Base-by-base conservation (phyloP, 805 yeast genomes). In the Maudiozyma serrabonitensis region DNA sequence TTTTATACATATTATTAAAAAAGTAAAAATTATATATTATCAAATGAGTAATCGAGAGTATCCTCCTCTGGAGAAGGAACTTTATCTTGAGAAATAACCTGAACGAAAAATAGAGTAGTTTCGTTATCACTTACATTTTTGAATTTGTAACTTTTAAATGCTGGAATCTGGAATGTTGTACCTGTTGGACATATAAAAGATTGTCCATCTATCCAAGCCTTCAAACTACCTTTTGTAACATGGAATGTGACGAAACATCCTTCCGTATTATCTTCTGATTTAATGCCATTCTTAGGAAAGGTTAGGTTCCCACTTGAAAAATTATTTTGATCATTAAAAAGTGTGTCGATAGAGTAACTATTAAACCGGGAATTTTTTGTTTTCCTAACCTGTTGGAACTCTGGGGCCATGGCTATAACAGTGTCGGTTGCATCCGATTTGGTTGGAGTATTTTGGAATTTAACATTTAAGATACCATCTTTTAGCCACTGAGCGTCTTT, bases 91-190 rank as follows among this genome's bases (percentile, higher is more conserved):
- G 26, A 18, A 18, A 8, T 37, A 13, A 81, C 74, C 60, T 88
- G 95, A 1, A 84, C 88, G 59, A 87, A 87, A 62, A 84, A 87
- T 60, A 89, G 57, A 47, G 75, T 74, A 0, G 84, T 87, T 31
- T 72, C 73, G 16, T 68, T 69, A 28, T 72, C 67, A 0, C 87
- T 83, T 40, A 72, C 72, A 60, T 86, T 86, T 45, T 73, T 74
- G 54, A 88, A 74, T 16, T 82, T 78, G 64, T 87, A 87, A 41
- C 74, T 73, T 58, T 84, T 85, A 6, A 82, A 82, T 70, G 83
- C 76, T 1, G 96, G 96, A 6, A 89, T 74, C 57, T 83, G 85
- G 58, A 88, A 81, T 3, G 91, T 76, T 46, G 95, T 83, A 0
- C 95, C 95, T 49, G 74, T 70, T 0, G 77, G 72, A 11, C 83